Percentiles rank a stretch among this genome's conserved stretches.
Conservation (phyloP, 208 protist species). For the Leishmania amazonensis region DNA sequence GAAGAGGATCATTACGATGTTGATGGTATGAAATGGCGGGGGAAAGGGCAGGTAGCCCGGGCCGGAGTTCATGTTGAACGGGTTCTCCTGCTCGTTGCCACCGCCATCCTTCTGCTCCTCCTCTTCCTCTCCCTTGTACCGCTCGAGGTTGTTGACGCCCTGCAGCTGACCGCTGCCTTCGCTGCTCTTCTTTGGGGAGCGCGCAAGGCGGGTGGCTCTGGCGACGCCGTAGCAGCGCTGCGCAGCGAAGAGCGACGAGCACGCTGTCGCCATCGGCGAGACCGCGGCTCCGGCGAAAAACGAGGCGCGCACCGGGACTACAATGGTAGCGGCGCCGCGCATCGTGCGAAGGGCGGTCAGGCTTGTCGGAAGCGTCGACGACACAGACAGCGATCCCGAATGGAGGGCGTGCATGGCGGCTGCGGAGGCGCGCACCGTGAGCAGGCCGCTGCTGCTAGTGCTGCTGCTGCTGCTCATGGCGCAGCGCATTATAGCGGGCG, state of each 20-base stretch:
- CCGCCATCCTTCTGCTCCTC: slow-evolving; percentile 49
- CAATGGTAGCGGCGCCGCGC: neutral
- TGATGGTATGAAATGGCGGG: slow-evolving; percentile 88
- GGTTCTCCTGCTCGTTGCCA: slow-evolving; percentile 56
- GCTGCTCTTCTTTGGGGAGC: slow-evolving; percentile 12
- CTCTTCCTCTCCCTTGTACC: slow-evolving; percentile 58
- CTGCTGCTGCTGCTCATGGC: neutral
- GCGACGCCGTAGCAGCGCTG: slow-evolving; percentile 19
- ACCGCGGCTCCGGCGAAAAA: slow-evolving; percentile 12
- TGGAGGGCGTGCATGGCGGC: neutral
- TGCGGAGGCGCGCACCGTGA: neutral
- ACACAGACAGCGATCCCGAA: neutral
- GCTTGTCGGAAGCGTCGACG: neutral
- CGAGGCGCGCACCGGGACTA: slow-evolving; percentile 1
- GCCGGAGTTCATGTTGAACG: slow-evolving; percentile 50
- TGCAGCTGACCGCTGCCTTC: slow-evolving; percentile 43
- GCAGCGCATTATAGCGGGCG: neutral
- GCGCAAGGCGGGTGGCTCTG: neutral
- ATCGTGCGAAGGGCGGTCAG: neutral
- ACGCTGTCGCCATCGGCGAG: neutral
- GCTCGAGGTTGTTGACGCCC: slow-evolving; percentile 50
- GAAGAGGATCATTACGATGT: slow-evolving; percentile 87
- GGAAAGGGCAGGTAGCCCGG: slow-evolving; percentile 85
- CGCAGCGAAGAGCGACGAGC: neutral
- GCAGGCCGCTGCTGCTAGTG: neutral